Evolutionary conservation across 805 yeast genomes (phyloP), one percentile per base, ranked within the genome.

Genomic region (Ogataea trehaloabstinens): DNA sequence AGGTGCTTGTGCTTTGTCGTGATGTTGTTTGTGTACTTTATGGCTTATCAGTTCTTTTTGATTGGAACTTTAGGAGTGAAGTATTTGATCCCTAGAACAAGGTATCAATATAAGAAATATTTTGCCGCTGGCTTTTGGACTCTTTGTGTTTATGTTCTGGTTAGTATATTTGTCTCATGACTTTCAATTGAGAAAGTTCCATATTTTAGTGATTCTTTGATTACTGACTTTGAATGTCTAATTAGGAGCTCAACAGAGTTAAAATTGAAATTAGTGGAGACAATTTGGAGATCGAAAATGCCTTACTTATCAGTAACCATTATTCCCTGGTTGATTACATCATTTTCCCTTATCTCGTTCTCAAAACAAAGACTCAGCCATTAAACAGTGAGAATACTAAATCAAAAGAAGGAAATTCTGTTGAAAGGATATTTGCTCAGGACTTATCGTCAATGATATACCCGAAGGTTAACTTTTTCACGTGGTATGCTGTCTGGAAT

Each of bases 401-500:
- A 21, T 32, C 24, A 12, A 24, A 28, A 18, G 31, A 33, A 19
- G 35, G 37, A 7, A 42, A 29, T 15, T 24, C 12, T 27, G 38
- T 44, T 4, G 42, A 44, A 17, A 41, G 34, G 18, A 50, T 42
- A 34, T 63, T 32, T 51, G 60, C 56, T 22, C 49, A 49, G 45
- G 51, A 56, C 33, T 36, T 52, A n/a, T 45, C 60, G 2, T 44
- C 56, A 1, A 42, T 64, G 34, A 50, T 48, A 22, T 49, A 48
- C 11, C 82, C 82, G 1, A 56, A 62, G 22, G 57, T 79, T n/a
- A 73, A 69, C 35, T 84, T 80, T 56, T 76, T 85, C 51, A 70
- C 82, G 1, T 87, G 95, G 95, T 82, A 79, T 36, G 56, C 66
- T 5, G 51, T 84, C 2, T 76, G 87, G 78, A 61, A 68, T 17